Evolutionary conservation across 306 rosid species (phyloP).

Genomic region (Rosa rugosa): DNA sequence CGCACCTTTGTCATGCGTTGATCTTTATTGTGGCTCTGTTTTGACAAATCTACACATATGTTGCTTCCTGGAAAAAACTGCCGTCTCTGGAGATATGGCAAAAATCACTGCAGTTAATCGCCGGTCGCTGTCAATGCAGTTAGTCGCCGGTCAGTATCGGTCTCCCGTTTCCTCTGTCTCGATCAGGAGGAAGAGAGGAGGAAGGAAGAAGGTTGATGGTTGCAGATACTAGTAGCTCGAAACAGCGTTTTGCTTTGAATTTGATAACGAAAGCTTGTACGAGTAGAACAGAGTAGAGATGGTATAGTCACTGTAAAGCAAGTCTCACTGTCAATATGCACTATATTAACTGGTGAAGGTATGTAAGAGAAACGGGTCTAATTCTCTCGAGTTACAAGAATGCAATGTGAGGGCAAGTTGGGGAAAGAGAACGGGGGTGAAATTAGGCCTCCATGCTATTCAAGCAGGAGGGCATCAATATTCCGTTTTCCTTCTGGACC

Average conservation of each 20-base stretch:
- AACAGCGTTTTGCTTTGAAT: not conserved
- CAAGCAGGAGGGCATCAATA: constrained; percentile 56
- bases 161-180: not conserved
- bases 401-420: not conserved
- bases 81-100: not conserved
- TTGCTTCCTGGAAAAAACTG: not conserved
- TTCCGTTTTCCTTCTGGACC: constrained; percentile 89
- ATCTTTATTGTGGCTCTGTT: not conserved
- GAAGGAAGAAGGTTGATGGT: not conserved
- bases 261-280: not conserved
- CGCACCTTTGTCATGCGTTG: not conserved
- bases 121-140: not conserved
- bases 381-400: not conserved
- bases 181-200: not conserved
- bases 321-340: not conserved
- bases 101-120: not conserved
- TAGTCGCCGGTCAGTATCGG: not conserved
- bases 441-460: not conserved
- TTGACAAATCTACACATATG: not conserved
- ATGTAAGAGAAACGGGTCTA: not conserved
- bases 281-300: not conserved
- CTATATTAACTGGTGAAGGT: not conserved
- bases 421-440: not conserved
- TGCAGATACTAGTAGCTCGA: not conserved
- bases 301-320: not conserved